These are phyloP conservation scores for Leccinum pellstonianum DNA, from an alignment of 768 basidiomycete genomes.

Conservation along the genomic window DNA sequence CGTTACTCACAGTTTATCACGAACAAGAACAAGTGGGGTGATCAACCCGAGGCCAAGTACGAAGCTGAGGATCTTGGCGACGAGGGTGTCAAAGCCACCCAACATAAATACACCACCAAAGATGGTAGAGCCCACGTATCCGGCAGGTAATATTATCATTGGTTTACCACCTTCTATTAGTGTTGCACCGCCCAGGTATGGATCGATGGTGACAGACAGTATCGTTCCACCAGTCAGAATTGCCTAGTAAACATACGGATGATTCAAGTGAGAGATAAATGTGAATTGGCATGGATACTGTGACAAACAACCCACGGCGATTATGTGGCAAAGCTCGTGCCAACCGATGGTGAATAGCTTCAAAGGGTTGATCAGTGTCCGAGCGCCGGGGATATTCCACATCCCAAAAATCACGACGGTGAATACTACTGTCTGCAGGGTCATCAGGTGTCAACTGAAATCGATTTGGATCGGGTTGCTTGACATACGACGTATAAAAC, in stretches of 20 bases:
- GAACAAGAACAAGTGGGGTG: slow-evolving; percentile 81
- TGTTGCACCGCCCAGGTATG: slow-evolving; percentile 61
- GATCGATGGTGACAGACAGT: slow-evolving; percentile 79
- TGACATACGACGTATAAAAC: slow-evolving; percentile 71
- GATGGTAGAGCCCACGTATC: slow-evolving; percentile 80
- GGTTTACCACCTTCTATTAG: slow-evolving; percentile 77
- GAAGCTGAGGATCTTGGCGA: slow-evolving; percentile 91
- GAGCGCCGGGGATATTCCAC: slow-evolving; percentile 82
- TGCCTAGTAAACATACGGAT: slow-evolving; percentile 44
- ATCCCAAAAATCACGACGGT: slow-evolving; percentile 83
- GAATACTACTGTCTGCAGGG: slow-evolving; percentile 72
- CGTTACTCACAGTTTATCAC: slow-evolving; percentile 79
- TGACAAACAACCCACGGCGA: slow-evolving; percentile 50
- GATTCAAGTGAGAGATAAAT: slow-evolving; percentile 9
- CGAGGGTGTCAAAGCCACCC: slow-evolving; percentile 84
- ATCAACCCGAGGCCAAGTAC: slow-evolving; percentile 84
- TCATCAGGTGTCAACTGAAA: slow-evolving; percentile 7
- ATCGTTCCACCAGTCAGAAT: slow-evolving; percentile 79
- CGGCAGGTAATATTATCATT: slow-evolving; percentile 68
- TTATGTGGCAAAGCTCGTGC: slow-evolving; percentile 86
- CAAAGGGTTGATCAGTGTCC: slow-evolving; percentile 77
- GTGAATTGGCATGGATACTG: slow-evolving; percentile 3
- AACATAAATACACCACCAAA: slow-evolving; percentile 82
- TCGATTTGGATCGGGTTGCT: slow-evolving; percentile 13
- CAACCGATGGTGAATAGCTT: slow-evolving; percentile 87